phyloP scores from a whole-genome alignment of 2,329 filamentous ascomycete species.

The Chalaropsis ovoidea region DNA sequence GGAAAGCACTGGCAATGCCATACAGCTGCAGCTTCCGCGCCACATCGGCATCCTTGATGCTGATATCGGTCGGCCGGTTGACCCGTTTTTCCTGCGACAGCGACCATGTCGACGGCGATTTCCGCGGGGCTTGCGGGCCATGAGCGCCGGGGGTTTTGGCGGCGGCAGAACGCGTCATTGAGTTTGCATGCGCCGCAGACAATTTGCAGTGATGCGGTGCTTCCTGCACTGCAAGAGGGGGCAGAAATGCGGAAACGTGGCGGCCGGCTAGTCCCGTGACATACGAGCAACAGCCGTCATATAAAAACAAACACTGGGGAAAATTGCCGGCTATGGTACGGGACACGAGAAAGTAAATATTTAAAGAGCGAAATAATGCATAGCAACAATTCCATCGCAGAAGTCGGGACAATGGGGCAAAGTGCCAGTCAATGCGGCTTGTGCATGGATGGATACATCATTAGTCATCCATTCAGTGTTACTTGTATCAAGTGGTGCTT shows the following conservation, averaged over 20 bases:
- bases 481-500: neutral
- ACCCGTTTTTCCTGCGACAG: conserved; percentile 37
- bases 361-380: neutral
- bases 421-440: neutral
- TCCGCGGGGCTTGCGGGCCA: neutral
- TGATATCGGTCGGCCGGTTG: conserved; percentile 62
- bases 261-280: neutral
- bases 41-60: conserved; percentile 74
- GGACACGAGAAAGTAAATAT: neutral
- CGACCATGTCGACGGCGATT: conserved; percentile 5
- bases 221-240: neutral
- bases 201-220: neutral
- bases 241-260: neutral
- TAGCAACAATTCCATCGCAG: neutral
- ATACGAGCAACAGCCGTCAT: neutral
- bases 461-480: neutral
- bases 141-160: conserved; percentile 31
- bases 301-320: neutral
- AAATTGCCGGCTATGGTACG: neutral
- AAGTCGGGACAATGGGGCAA: neutral
- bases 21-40: conserved; percentile 92
- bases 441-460: neutral
- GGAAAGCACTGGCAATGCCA: conserved; percentile 77
- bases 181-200: neutral
- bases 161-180: conserved; percentile 18